Percentiles rank a stretch among this genome's conserved stretches.
These are phyloP conservation scores for Nicotiana knightiana DNA, from an alignment of 257 asterid genomes.

Conservation along the genomic window DNA sequence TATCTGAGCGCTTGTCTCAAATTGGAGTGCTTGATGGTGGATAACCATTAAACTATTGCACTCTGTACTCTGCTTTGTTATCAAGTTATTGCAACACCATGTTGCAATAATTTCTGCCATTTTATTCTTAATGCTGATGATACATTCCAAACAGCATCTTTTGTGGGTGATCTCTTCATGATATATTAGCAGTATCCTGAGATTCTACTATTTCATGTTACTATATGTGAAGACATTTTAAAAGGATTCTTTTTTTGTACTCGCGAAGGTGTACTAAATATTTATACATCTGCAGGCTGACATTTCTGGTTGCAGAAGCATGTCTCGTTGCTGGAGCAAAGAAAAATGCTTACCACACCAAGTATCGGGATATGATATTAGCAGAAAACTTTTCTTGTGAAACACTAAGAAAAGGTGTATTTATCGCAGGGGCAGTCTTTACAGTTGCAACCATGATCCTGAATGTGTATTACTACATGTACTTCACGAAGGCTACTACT, in stretches of 20 bases:
- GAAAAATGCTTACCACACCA: slow-evolving; percentile 75
- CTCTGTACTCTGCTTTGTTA: not conserved
- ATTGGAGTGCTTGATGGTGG: not conserved
- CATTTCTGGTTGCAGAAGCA: slow-evolving; percentile 75
- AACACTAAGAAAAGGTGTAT: slow-evolving; percentile 68
- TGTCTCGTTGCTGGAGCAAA: slow-evolving; percentile 73
- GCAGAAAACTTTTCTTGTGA: slow-evolving; percentile 73
- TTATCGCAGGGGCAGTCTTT: slow-evolving; percentile 91
- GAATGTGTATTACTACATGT: slow-evolving; percentile 63
- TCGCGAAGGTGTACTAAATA: not conserved
- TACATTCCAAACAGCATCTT: not conserved
- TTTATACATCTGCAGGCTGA: slow-evolving; percentile 41
- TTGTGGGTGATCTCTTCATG: not conserved
- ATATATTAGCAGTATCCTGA: not conserved
- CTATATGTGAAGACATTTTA: not conserved
- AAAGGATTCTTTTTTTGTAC: not conserved
- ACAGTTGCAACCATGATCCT: slow-evolving; percentile 72
- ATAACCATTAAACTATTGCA: not conserved
- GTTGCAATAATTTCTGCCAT: not conserved
- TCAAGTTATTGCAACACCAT: not conserved
- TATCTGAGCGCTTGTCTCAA: not conserved
- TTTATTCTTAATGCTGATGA: not conserved
- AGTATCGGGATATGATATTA: slow-evolving; percentile 47
- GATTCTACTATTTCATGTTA: not conserved
- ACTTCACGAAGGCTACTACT: slow-evolving; percentile 70